phyloP scores from a whole-genome alignment of 306 rosid species.

The Vigna hirtella region DNA sequence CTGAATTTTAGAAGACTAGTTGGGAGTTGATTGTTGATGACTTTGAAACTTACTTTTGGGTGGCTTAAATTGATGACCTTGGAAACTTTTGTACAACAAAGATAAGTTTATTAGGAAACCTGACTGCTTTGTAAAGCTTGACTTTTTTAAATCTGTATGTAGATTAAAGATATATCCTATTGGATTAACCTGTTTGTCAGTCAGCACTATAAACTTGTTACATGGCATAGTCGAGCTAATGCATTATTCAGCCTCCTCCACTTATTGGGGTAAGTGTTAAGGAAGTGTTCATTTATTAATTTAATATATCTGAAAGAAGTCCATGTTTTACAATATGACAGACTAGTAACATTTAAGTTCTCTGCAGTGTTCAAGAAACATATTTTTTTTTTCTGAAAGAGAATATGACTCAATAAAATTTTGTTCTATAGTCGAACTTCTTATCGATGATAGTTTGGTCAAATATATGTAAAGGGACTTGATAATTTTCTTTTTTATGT shows the following conservation, averaged over 20 bases:
- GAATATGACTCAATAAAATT: not conserved
- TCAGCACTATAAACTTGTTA: conserved; percentile 5
- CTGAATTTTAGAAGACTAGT: conserved; percentile 55
- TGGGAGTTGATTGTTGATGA: conserved; percentile 75
- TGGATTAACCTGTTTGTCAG: not conserved
- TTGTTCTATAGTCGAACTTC: not conserved
- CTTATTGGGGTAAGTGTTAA: not conserved
- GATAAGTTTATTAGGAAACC: conserved; percentile 22
- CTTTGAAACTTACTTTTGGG: conserved; percentile 57
- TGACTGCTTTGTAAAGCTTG: conserved; percentile 42
- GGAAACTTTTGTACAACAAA: conserved; percentile 10
- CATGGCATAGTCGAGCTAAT: not conserved
- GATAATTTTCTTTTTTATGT: not conserved
- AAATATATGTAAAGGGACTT: not conserved
- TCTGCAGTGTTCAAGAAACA: conserved; percentile 10
- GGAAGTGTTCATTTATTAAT: not conserved
- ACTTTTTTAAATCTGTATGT: conserved; percentile 27
- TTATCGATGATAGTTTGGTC: not conserved
- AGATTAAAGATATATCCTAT: conserved; percentile 33
- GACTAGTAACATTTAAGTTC: conserved; percentile 2
- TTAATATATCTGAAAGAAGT: conserved; percentile 13
- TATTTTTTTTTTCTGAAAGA: not conserved
- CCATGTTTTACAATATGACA: conserved; percentile 6
- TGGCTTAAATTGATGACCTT: conserved; percentile 20
- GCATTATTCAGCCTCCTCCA: conserved; percentile 5